Conservation (phyloP, 2,329 filamentous ascomycete species). For the Didymellaceae sp. region DNA sequence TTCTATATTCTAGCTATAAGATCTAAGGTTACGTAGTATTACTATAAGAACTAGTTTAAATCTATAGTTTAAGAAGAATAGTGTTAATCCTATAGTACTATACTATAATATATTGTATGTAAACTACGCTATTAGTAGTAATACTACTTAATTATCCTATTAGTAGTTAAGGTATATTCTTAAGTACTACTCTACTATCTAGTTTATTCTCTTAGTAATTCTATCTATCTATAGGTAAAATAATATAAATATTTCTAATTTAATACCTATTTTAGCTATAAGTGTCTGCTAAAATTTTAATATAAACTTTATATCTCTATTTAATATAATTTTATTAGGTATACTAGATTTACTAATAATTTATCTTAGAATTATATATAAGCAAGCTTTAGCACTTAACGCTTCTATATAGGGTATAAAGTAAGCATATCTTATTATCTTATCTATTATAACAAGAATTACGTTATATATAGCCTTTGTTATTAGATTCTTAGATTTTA, state of each 20-base stretch:
- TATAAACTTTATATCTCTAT: not conserved
- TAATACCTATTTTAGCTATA: not conserved
- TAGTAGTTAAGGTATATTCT: not conserved
- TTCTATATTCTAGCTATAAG: not conserved
- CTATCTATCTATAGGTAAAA: not conserved
- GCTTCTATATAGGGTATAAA: not conserved
- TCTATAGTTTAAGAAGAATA: not conserved
- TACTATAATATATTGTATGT: not conserved
- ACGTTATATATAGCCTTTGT: not conserved
- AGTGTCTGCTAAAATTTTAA: not conserved
- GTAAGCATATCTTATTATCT: not conserved
- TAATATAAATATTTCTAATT: not conserved
- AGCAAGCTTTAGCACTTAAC: not conserved
- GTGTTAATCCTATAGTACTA: not conserved
- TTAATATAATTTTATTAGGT: not conserved
- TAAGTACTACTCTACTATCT: not conserved
- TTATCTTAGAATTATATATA: not conserved
- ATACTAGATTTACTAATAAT: not conserved
- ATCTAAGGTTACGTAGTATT: not conserved
- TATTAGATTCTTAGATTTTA: not conserved
- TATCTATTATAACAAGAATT: not conserved
- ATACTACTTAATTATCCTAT: not conserved
- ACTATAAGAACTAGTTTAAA: not conserved
- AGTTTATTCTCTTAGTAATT: not conserved
- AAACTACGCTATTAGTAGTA: not conserved